These are phyloP conservation scores for Collybia sordida DNA, from an alignment of 768 basidiomycete species.

Conservation along the genomic window DNA sequence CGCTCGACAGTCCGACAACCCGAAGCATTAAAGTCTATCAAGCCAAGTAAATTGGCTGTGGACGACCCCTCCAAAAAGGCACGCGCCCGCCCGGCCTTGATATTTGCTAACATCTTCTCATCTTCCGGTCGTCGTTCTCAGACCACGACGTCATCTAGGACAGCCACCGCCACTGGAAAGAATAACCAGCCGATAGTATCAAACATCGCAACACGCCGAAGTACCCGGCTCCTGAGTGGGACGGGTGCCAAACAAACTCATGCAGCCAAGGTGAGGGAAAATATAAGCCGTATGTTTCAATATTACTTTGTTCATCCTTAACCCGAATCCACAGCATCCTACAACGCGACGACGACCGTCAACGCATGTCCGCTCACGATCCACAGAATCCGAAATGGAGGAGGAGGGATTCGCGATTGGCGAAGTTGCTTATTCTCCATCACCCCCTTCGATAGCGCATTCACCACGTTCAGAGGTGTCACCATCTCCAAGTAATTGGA, in stretches of 20 bases:
- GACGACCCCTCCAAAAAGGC: conserved; percentile 86
- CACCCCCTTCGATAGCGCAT: conserved; percentile 56
- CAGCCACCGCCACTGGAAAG: conserved; percentile 50
- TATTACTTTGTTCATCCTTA: conserved; percentile 8
- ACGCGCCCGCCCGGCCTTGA: conserved; percentile 87
- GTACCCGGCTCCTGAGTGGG: conserved; percentile 68
- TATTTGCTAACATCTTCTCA: conserved; percentile 87
- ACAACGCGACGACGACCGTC: conserved; percentile 53
- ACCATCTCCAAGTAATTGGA: conserved; percentile 62
- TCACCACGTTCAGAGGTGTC: conserved; percentile 68
- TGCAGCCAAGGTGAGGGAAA: conserved; percentile 51
- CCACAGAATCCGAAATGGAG: conserved; percentile 70
- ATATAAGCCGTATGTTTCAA: conserved; percentile 1
- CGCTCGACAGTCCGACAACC: conserved; percentile 62
- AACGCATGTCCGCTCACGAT: conserved; percentile 55
- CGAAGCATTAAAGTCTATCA: conserved; percentile 50
- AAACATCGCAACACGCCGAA: conserved; percentile 61
- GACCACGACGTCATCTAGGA: conserved; percentile 66
- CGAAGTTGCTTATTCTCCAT: conserved; percentile 58
- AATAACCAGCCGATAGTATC: conserved; percentile 42
- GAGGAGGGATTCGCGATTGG: conserved; percentile 51
- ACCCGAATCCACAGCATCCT: conserved; percentile 23
- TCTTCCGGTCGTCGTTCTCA: conserved; percentile 79
- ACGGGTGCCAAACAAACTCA: conserved; percentile 47
- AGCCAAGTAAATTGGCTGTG: conserved; percentile 54